Evolutionary conservation across 2,329 filamentous ascomycete genomes (phyloP).

Genomic region (Parafenestella ontariensis): DNA sequence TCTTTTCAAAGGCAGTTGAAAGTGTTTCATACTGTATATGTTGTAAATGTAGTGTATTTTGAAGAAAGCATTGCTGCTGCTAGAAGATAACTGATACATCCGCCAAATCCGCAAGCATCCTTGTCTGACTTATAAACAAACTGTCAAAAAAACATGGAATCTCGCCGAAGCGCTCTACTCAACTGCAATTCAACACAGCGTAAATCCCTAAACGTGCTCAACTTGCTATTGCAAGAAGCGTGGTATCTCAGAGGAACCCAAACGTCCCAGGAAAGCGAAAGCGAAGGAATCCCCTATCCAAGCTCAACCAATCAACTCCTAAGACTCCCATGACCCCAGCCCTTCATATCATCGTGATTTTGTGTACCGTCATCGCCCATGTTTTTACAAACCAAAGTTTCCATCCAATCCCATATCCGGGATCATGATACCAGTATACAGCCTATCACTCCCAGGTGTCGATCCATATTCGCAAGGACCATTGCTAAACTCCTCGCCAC

Average conservation of each 20-base stretch:
- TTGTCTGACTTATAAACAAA: too few species aligned
- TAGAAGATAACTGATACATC: neutral
- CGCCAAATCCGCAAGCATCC: neutral
- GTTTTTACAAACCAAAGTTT: slow-evolving; percentile 49
- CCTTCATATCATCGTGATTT: slow-evolving; percentile 6
- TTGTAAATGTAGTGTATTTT: neutral
- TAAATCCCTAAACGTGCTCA: slow-evolving; percentile 3
- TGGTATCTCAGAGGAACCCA: slow-evolving; percentile 30
- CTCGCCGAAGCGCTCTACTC: neutral
- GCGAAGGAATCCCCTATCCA: neutral
- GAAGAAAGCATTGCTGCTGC: neutral
- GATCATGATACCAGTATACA: slow-evolving; percentile 48
- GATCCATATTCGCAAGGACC: slow-evolving; percentile 37
- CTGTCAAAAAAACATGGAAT: neutral
- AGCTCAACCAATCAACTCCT: slow-evolving; percentile 1
- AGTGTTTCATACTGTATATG: too few species aligned
- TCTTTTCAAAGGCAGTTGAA: too few species aligned
- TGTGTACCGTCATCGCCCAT: neutral
- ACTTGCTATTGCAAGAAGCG: slow-evolving; percentile 25
- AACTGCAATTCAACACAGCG: neutral
- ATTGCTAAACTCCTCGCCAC: slow-evolving; percentile 54
- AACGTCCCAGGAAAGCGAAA: slow-evolving; percentile 3
- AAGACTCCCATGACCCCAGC: neutral
- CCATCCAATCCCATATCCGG: slow-evolving; percentile 50
- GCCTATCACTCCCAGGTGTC: slow-evolving; percentile 39